Percentiles rank a stretch among this genome's conserved stretches.
phyloP scores from a whole-genome alignment of 2,329 filamentous ascomycete genomes.

The Metarhizium humberi region DNA sequence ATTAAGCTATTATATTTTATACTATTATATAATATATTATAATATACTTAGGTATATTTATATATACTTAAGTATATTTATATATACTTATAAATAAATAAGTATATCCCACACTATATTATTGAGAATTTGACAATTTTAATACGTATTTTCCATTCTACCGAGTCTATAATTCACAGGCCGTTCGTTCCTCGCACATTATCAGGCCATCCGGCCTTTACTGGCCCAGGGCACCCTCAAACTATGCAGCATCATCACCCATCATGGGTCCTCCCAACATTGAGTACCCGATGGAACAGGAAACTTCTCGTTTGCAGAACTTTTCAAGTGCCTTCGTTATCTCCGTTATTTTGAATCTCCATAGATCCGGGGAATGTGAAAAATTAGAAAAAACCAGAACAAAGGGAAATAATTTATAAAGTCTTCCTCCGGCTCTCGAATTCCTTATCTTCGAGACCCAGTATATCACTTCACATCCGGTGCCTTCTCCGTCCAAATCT shows the following conservation, averaged over 20 bases:
- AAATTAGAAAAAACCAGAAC: slow-evolving; percentile 10
- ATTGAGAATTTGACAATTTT: slow-evolving; percentile 6
- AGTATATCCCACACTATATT: too few species aligned
- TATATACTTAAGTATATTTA: too few species aligned
- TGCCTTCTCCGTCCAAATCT: slow-evolving; percentile 2
- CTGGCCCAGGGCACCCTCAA: slow-evolving; percentile 6
- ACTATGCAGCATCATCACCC: slow-evolving; percentile 15
- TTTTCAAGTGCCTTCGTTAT: slow-evolving; percentile 25
- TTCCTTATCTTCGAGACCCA: slow-evolving; percentile 3
- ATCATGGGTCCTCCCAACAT: slow-evolving; percentile 16
- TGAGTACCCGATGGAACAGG: slow-evolving; percentile 16
- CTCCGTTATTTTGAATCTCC: slow-evolving; percentile 20
- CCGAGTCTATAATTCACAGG: slow-evolving; percentile 26
- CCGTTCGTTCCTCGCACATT: slow-evolving; percentile 12
- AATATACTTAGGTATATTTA: too few species aligned
- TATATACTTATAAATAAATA: too few species aligned
- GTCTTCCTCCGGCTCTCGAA: slow-evolving; percentile 1
- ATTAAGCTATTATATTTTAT: too few species aligned
- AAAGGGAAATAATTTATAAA: slow-evolving; percentile 8
- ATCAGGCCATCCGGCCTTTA: slow-evolving; percentile 6
- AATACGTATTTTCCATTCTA: slow-evolving; percentile 26
- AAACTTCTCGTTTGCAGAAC: slow-evolving; percentile 18
- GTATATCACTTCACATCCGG: slow-evolving; percentile 1
- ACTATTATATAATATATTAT: too few species aligned
- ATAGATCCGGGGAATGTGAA: slow-evolving; percentile 15